phyloP scores from a whole-genome alignment of 176 grass and related monocot genomes.

The Phragmites australis region DNA sequence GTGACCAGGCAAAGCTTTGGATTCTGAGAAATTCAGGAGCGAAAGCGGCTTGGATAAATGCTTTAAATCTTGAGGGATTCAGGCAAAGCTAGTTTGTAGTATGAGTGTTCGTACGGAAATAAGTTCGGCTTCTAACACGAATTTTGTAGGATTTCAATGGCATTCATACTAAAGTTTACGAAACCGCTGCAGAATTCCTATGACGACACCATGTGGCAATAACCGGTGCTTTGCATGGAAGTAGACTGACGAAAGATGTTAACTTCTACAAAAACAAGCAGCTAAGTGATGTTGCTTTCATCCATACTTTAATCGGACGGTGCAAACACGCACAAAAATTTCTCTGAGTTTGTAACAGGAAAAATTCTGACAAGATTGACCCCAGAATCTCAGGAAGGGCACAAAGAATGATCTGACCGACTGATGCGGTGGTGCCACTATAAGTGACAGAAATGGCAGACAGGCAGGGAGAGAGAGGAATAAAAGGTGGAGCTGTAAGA shows the following conservation, averaged over 20 bases:
- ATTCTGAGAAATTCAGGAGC: background rate
- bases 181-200: too few species aligned
- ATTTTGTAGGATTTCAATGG: too few species aligned
- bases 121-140: too few species aligned
- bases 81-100: background rate
- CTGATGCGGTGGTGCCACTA: background rate
- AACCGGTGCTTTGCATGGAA: too few species aligned
- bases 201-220: too few species aligned
- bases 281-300: background rate
- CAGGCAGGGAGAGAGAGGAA: background rate
- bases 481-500: slow-evolving; percentile 19
- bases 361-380: background rate
- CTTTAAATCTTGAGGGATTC: background rate
- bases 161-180: too few species aligned
- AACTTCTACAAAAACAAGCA: background rate
- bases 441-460: background rate
- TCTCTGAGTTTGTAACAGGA: background rate
- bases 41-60: background rate
- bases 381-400: background rate
- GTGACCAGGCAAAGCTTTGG: background rate
- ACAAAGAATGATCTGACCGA: background rate
- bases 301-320: background rate
- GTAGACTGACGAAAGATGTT: too few species aligned
- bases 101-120: too few species aligned
- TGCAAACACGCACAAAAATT: background rate